Evolutionary conservation across 2,329 filamentous ascomycete species (phyloP), one percentile per base, ranked within the genome.

Genomic region (Tolypocladium endophyticum): DNA sequence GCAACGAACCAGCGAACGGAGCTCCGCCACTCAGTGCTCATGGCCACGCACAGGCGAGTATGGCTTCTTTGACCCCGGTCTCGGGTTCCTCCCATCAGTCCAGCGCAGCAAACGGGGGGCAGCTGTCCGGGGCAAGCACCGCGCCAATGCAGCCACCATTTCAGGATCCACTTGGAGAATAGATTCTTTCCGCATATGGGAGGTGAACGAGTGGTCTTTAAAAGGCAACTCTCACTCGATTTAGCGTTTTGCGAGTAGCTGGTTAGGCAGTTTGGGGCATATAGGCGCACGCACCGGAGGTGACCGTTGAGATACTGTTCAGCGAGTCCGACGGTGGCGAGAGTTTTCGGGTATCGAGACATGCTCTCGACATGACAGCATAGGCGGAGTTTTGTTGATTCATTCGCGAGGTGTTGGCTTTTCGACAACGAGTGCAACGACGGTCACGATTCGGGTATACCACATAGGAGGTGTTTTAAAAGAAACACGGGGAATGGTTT

Each of bases 121-220:
- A 65, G 8, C 61, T 68, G 16, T 62, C 67, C 25, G 70, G 70
- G n/a, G 72, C 73, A 39, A 75, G 73, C 65, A 74, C 72, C 7
- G 73, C 73, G 16, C 69, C 70, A 4, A 70, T 75, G 60, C 71
- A 74, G 58, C 69, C 67, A 56, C 63, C 66, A 60, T 57, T 28
- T 14, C 56, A 43, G 23, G 60, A 62, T 18, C 14, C 45, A 20
- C n/a, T 54, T 35, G 20, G 54, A 33, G 57, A 59, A 47, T 59
- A 41, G 36, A 41, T 55, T 50, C 11, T 25, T 33, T 52, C 39
- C 14, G 39, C 33, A 20, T 36, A 38, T 7, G 47, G 18, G 20
- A 36, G 9, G 39, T 25, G 25, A 36, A 28, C 25, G 23, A 11
- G 30, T 4, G 12, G 18, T 9, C 55, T 36, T 47, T 50, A n/a